phyloP scores from a whole-genome alignment of 2,329 filamentous ascomycete species.

The Apiospora aurea region DNA sequence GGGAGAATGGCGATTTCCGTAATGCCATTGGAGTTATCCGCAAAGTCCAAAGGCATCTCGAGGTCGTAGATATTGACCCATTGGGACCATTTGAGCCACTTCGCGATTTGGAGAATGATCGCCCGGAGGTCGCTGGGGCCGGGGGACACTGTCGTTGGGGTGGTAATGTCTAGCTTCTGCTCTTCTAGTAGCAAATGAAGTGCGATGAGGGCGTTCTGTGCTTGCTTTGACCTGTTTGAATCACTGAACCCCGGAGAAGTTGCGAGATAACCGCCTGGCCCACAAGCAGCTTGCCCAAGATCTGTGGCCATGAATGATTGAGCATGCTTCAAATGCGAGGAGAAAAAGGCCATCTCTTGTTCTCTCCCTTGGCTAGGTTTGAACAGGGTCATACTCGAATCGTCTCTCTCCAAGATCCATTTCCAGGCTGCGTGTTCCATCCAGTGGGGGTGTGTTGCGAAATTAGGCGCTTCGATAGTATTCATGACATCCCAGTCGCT shows the following conservation, averaged over 20 bases:
- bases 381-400: slow-evolving; percentile 40
- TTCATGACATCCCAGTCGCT: slow-evolving; percentile 57
- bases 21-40: slow-evolving; percentile 29
- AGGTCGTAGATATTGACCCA: slow-evolving; percentile 59
- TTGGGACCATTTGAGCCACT: slow-evolving; percentile 77
- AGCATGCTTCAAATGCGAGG: slow-evolving; percentile 63
- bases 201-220: slow-evolving; percentile 74
- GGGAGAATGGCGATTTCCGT: slow-evolving; percentile 27
- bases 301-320: slow-evolving; percentile 69
- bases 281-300: slow-evolving; percentile 62
- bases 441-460: slow-evolving; percentile 61
- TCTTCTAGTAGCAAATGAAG: slow-evolving; percentile 92
- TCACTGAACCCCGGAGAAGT: slow-evolving; percentile 61
- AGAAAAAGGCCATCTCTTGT: slow-evolving; percentile 50
- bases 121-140: slow-evolving; percentile 66
- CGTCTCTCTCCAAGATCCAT: slow-evolving; percentile 70
- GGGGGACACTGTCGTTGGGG: slow-evolving; percentile 51
- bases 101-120: slow-evolving; percentile 79
- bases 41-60: slow-evolving; percentile 57
- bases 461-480: slow-evolving; percentile 53
- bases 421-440: slow-evolving; percentile 71
- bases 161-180: slow-evolving; percentile 75
- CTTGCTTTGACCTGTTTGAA: slow-evolving; percentile 64
- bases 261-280: slow-evolving; percentile 67
- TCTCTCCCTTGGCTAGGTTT: slow-evolving; percentile 34